A percentile compares a stretch with the other conserved stretches of the same genome.
Conservation (phyloP, 2,329 filamentous ascomycete genomes). For the Penicillium brevicompactum region DNA sequence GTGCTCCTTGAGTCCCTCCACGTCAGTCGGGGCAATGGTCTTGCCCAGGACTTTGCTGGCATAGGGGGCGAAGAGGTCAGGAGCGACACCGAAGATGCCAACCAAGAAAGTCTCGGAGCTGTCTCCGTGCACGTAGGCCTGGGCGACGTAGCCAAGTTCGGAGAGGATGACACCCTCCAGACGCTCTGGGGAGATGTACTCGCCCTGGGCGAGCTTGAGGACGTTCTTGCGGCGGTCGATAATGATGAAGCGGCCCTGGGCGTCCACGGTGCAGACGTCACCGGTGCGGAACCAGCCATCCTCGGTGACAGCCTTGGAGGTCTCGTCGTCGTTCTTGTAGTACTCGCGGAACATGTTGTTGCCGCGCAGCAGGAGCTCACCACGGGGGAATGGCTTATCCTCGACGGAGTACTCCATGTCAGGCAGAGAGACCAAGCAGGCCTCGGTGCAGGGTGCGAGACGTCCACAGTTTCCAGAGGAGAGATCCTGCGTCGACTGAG, state of each 20-base stretch:
- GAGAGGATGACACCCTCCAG: conserved; percentile 94
- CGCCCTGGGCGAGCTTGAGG: conserved; percentile 95
- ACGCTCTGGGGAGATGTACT: conserved; percentile 96
- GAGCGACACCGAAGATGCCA: conserved; percentile 84
- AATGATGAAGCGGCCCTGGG: conserved; percentile 83
- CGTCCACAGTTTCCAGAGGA: conserved; percentile 79
- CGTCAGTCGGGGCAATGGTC: conserved; percentile 65
- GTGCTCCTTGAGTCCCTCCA: conserved; percentile 67
- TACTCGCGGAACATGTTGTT: conserved; percentile 83
- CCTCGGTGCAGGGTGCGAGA: conserved; percentile 67
- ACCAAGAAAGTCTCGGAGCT: conserved; percentile 79
- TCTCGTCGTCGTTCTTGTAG: conserved; percentile 88
- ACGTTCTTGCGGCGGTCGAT: conserved; percentile 98
- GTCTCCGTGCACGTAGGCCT: conserved; percentile 90
- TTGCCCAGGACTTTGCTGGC: conserved; percentile 75
- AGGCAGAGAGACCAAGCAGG: conserved; percentile 81
- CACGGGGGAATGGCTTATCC: conserved; percentile 86
- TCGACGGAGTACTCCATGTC: conserved; percentile 91
- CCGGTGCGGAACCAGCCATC: conserved; percentile 98
- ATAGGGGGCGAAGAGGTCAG: conserved; percentile 78
- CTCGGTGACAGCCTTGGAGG: conserved; percentile 74
- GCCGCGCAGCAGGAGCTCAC: conserved; percentile 83
- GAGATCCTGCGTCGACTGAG: conserved; percentile 72
- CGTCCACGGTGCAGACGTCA: conserved; percentile 85
- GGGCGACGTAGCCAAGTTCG: conserved; percentile 73